phyloP scores from a whole-genome alignment of 2,329 filamentous ascomycete species.

The Fusarium musae region DNA sequence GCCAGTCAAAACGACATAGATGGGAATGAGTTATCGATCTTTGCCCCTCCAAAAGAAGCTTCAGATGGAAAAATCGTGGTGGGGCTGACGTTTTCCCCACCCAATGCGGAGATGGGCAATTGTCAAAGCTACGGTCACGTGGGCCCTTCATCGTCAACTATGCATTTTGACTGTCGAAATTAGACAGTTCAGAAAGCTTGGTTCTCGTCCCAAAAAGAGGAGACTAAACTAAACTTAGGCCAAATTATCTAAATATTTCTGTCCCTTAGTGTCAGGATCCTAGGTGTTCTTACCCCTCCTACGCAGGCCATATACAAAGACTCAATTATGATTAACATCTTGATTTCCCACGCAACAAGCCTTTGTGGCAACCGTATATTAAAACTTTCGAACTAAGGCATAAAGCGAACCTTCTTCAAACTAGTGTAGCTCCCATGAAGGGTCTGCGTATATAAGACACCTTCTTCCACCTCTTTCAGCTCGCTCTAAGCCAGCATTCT shows the following conservation, averaged over 20 bases:
- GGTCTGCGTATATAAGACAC: background rate
- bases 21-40: constrained; percentile 21
- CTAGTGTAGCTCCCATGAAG: too few relatives aligned
- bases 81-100: constrained; percentile 31
- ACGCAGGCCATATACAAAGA: background rate
- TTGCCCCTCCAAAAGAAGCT: constrained; percentile 43
- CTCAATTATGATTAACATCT: background rate
- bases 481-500: fast-evolving
- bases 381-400: too few relatives aligned
- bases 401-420: background rate
- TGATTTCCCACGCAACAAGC: background rate
- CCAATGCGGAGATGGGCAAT: constrained; percentile 36
- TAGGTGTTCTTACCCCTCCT: background rate
- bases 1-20: constrained; percentile 3
- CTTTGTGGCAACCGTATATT: fast-evolving
- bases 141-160: background rate
- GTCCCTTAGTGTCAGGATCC: background rate
- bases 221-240: background rate
- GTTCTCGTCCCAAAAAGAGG: background rate
- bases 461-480: too few relatives aligned
- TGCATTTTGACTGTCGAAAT: background rate
- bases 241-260: background rate
- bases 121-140: constrained; percentile 29
- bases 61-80: constrained; percentile 36
- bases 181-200: too few relatives aligned